Evolutionary conservation across 1,139 yeast species (phyloP), one percentile per base, ranked within the genome.

Genomic region (Debaryomycetaceae sp.): DNA sequence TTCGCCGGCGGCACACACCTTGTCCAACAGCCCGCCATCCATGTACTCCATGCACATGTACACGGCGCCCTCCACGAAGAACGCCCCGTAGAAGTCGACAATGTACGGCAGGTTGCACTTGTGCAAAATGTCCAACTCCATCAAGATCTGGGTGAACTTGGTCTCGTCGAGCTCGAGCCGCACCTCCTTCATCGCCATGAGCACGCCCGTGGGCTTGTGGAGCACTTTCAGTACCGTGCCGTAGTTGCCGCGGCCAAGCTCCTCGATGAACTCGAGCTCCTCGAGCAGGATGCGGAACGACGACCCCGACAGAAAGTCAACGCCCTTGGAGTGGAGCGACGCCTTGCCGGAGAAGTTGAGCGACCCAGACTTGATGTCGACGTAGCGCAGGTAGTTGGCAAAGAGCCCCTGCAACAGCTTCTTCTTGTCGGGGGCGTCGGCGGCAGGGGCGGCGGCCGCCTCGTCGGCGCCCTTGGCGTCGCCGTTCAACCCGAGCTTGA

Each of bases 121-220:
- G 59, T 91, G 97, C 42, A 91, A 69, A 31, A 89, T 83, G 48
- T 91, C 97, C 43, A 91, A 66, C 56, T 91, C 98, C 97, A 91
- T 91, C 45, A 91, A 65, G 43, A 91, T 91, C 51, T 91, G 97
- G 36, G 93, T 75, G 54, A 91, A 85, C 53, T 88, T 88, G 14
- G 84, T 73, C 48, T 89, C 96, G 52, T 89, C 97, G 37, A 91
- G 68, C 51, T 89, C 97, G 31, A 91, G 61, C 32, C 96, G 69
- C 31, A 91, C 96, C 56, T 91, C 96, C 56, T 91, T 91, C 95
- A 91, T 86, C 2, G 97, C 97, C 96, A 91, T 86, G 15, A 79
- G 61, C 16, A 88, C 84, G 16, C 88, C 84, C 0, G 96, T 88
- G n/a, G 97, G 96, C 50, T 82, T 85, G 57, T 91, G 96, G 30